Percentiles rank a stretch among this genome's conserved stretches.
Evolutionary conservation across 2,329 filamentous ascomycete genomes (phyloP).

Genomic region (Neurospora sp.): DNA sequence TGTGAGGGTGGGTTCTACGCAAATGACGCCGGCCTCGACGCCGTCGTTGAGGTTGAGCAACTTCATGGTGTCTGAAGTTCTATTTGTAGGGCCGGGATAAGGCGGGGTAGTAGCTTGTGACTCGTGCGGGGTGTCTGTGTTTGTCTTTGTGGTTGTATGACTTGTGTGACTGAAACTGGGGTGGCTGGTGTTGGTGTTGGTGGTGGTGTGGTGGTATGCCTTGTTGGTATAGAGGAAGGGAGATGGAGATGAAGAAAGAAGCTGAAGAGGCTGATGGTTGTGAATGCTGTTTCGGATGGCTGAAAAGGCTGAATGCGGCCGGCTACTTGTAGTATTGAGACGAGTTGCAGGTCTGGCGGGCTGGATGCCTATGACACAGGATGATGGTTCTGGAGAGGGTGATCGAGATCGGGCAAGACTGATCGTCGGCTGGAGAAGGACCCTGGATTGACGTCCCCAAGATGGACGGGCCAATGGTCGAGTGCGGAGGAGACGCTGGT

Average conservation of each 20-base stretch:
- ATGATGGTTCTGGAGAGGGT: neutral
- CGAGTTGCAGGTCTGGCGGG: neutral
- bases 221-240: neutral
- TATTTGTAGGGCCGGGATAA: neutral
- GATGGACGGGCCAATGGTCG: neutral
- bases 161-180: neutral
- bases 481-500: neutral
- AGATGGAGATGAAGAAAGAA: neutral
- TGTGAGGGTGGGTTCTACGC: neutral
- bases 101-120: neutral
- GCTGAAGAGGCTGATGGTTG: neutral
- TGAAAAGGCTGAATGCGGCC: neutral
- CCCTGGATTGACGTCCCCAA: neutral
- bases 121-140: neutral
- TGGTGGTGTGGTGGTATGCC: neutral
- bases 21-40: constrained; percentile 5
- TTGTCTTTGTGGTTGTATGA: constrained; percentile 2
- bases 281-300: neutral
- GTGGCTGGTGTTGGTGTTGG: neutral
- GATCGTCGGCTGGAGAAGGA: neutral
- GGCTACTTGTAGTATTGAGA: neutral
- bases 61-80: neutral
- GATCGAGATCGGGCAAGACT: neutral
- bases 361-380: neutral
- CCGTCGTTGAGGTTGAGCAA: constrained; percentile 12